Evolutionary conservation across 2,329 filamentous ascomycete genomes (phyloP).

Genomic region (Intubia oerlemansii): DNA sequence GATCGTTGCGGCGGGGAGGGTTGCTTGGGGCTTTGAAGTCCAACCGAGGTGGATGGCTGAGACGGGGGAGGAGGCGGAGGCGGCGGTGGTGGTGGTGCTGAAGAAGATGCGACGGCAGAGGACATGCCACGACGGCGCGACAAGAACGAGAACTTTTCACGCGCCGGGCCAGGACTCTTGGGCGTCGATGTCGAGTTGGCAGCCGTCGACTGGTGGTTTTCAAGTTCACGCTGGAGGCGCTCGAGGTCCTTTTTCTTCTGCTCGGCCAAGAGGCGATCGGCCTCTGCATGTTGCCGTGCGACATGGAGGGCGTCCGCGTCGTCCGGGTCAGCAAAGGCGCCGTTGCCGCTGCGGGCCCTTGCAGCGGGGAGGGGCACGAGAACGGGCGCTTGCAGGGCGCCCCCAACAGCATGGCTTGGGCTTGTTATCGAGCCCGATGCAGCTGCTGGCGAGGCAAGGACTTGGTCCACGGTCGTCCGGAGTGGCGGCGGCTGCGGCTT

Average conservation of each 20-base stretch:
- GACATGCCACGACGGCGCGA: constrained; percentile 17
- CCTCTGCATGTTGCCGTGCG: too few species aligned
- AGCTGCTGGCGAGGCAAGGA: too few species aligned
- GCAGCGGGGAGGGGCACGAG: too few species aligned
- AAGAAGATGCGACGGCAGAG: constrained; percentile 3
- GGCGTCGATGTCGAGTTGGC: constrained; percentile 10
- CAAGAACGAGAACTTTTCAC: constrained; percentile 26
- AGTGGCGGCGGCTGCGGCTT: too few species aligned
- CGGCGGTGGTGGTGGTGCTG: too few species aligned
- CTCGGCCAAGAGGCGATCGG: constrained; percentile 24
- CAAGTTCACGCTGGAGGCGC: constrained; percentile 21
- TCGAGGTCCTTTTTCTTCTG: constrained; percentile 27
- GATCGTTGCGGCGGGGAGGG: not conserved
- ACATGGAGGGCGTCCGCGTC: constrained; percentile 21
- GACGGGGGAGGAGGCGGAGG: not conserved
- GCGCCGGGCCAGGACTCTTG: too few species aligned
- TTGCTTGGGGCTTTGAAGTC: not conserved
- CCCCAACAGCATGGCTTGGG: too few species aligned
- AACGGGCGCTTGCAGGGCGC: too few species aligned
- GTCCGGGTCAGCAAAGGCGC: too few species aligned
- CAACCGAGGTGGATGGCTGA: not conserved
- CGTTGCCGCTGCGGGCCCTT: too few species aligned
- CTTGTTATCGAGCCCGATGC: too few species aligned
- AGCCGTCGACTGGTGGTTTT: constrained; percentile 13
- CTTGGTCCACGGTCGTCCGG: too few species aligned